Conservation (phyloP, 2,329 filamentous ascomycete genomes). For the Clarireedia monteithiana region DNA sequence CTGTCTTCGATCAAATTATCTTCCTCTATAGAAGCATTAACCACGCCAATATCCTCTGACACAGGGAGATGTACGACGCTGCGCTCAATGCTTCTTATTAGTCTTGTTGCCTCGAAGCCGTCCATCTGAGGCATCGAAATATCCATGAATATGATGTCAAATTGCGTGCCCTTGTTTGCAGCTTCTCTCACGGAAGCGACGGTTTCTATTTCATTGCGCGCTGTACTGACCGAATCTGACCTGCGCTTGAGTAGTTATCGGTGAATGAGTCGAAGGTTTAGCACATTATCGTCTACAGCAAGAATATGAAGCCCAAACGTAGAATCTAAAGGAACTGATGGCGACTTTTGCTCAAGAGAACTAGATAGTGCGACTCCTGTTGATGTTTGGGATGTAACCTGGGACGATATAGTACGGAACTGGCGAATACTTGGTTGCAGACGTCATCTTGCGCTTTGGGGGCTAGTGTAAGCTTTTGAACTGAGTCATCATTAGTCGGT, state of each 20-base stretch:
- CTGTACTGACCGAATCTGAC: slow-evolving; percentile 28
- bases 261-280: slow-evolving; percentile 31
- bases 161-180: slow-evolving; percentile 9
- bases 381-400: not conserved
- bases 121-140: slow-evolving; percentile 49
- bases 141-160: slow-evolving; percentile 42
- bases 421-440: too few species aligned
- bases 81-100: slow-evolving; percentile 32
- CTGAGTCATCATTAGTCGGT: too few species aligned
- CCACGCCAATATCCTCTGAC: too few species aligned
- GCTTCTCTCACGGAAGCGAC: slow-evolving; percentile 28
- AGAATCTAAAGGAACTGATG: not conserved
- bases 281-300: slow-evolving; percentile 32
- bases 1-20: not conserved
- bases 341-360: not conserved
- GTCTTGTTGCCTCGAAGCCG: slow-evolving; percentile 38
- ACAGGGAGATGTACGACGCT: too few species aligned
- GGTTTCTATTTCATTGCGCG: slow-evolving; percentile 36
- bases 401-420: too few species aligned
- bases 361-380: slow-evolving; percentile 12
- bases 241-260: slow-evolving; percentile 25
- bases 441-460: too few species aligned
- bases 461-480: too few species aligned
- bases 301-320: slow-evolving; percentile 14
- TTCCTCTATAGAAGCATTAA: too few species aligned